Base-by-base conservation (phyloP, 164 flowering plant species). In the Macadamia integrifolia region DNA sequence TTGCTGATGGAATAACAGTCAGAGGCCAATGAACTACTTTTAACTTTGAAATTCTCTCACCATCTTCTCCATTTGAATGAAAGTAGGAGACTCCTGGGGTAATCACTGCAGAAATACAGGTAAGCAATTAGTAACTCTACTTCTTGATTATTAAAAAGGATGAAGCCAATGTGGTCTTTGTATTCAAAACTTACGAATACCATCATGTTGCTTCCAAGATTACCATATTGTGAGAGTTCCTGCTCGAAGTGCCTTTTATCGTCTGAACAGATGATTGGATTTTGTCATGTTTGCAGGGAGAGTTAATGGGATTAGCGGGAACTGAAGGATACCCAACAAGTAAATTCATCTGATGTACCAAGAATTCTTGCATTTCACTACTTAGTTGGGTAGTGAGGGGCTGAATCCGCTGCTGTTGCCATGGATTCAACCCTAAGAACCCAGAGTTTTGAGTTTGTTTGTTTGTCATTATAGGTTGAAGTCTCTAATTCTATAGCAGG, bases 61-160 rank as follows among this genome's bases (percentile, higher is more conserved):
- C 48, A 9, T 70, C 13, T 35, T 52, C 42, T 52, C 42, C 23
- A 13, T 32, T 44, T 62, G 58, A 55, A 68, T 60, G 42, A 50
- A 60, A 71, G 55, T 83, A 87, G 91, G 83, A 78, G 18, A 76
- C 82, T 58, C 86, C 90, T 28, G 92, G 92, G 69, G 78, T 67
- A 70, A 79, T 91, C 70, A 89, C 97, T 29, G 67, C 78, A 64
- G 56, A 75, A 40, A 83, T 91, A 72, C 89, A 88, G 88, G 97
- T 91, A 77, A 60, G 18, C 10, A 5, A 0, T 35, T 28, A 31
- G 29, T 30, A n/a, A 6, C 42, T 55, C n/a, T 10, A 49, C 9
- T 43, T 72, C 23, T n/a, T n/a, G 14, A 29, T 52, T 42, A 1
- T 30, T 17, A 9, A 64, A 56, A 35, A 35, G 40, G 10, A 44